These are phyloP conservation scores for Typha latifolia DNA, from an alignment of 176 grass and related monocot species.

Conservation along the genomic window DNA sequence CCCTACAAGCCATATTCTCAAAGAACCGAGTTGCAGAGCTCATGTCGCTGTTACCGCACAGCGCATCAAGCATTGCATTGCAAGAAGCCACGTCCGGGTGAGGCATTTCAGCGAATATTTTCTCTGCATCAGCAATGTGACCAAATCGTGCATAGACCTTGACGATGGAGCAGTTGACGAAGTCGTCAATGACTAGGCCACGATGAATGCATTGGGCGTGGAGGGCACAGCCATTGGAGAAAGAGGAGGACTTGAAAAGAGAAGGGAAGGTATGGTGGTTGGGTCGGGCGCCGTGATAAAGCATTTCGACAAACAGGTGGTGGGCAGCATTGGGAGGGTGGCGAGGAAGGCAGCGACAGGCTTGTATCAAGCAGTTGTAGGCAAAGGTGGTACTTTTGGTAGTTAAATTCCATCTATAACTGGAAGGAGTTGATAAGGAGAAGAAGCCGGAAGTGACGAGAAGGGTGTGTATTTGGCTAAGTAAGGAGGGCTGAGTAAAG, in stretches of 20 bases:
- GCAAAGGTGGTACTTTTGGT: conserved; percentile 26
- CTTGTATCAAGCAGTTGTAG: conserved; percentile 64
- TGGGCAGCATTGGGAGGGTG: conserved; percentile 19
- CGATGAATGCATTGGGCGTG: conserved; percentile 57
- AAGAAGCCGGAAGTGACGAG: conserved; percentile 58
- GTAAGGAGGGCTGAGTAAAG: conserved; percentile 25
- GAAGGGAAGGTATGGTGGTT: conserved; percentile 67
- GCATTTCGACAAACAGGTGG: conserved; percentile 54
- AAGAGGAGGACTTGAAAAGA: conserved; percentile 35
- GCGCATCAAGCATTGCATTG: conserved; percentile 62
- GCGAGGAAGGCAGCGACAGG: conserved; percentile 32
- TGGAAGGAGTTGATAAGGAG: conserved; percentile 9
- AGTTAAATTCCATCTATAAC: background rate
- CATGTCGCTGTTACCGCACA: conserved; percentile 26
- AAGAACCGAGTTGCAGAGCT: conserved; percentile 28
- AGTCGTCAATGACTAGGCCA: conserved; percentile 37
- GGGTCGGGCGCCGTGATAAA: conserved; percentile 31
- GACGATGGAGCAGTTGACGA: conserved; percentile 59
- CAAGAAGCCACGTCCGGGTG: conserved; percentile 43
- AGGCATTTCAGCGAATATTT: conserved; percentile 58
- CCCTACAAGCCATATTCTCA: conserved; percentile 23
- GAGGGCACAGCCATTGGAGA: conserved; percentile 15
- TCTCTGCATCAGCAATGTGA: conserved; percentile 26
- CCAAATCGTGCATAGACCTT: conserved; percentile 27
- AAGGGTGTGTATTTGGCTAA: conserved; percentile 60